A percentile compares a stretch with the other conserved stretches of the same genome.
phyloP scores from a whole-genome alignment of 2,329 filamentous ascomycete genomes.

The Allantophomopsis lycopodina region DNA sequence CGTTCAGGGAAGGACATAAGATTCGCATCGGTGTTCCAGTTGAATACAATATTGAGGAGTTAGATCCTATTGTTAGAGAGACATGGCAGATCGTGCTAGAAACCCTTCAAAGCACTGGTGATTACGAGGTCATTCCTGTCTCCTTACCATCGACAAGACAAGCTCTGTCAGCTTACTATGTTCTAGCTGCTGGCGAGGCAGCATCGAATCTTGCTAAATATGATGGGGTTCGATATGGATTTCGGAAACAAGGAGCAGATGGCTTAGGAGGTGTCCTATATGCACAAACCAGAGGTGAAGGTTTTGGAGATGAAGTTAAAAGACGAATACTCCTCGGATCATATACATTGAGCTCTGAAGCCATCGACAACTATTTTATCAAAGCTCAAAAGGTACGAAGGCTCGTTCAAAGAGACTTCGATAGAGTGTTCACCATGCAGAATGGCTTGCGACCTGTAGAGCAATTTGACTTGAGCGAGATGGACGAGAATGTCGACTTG shows the following conservation, averaged over 20 bases:
- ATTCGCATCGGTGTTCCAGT: slow-evolving; percentile 40
- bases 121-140: slow-evolving; percentile 56
- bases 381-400: slow-evolving; percentile 81
- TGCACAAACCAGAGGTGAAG: slow-evolving; percentile 55
- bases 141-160: slow-evolving; percentile 73
- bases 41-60: slow-evolving; percentile 82
- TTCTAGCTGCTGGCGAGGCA: slow-evolving; percentile 88
- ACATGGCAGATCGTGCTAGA: slow-evolving; percentile 55
- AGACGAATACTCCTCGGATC: slow-evolving; percentile 79
- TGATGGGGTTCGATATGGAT: slow-evolving; percentile 86
- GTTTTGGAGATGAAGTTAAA: slow-evolving; percentile 76
- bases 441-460: slow-evolving; percentile 51
- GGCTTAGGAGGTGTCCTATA: slow-evolving; percentile 56
- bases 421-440: slow-evolving; percentile 54
- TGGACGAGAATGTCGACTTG: slow-evolving; percentile 35
- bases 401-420: slow-evolving; percentile 76
- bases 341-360: slow-evolving; percentile 78
- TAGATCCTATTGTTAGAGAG: slow-evolving; percentile 53
- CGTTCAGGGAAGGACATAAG: background rate
- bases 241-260: slow-evolving; percentile 24
- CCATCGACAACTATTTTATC: slow-evolving; percentile 93
- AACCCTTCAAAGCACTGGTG: slow-evolving; percentile 44
- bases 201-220: slow-evolving; percentile 95
- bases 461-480: slow-evolving; percentile 45
- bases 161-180: slow-evolving; percentile 86